Base-by-base conservation (phyloP, 371 early-diverging fungal genomes). In the Mucor saturninus region DNA sequence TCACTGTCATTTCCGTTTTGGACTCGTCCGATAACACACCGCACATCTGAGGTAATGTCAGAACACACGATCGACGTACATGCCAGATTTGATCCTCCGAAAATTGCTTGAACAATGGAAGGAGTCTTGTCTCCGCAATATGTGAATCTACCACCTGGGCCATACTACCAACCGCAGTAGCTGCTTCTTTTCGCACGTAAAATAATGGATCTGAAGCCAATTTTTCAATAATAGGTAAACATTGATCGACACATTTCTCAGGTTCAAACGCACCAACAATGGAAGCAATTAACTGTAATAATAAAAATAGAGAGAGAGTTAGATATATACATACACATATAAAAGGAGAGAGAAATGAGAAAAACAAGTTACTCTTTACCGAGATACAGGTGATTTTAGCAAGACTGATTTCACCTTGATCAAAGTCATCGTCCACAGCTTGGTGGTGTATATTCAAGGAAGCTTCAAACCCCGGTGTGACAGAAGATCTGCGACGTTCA, bases 1-100 rank as follows among this genome's bases (percentile, higher is more conserved):
- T 80, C 6, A 80, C 76, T 5, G 79, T 79, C 50, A 71, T 62
- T 32, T 63, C 67, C 0, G 71, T 61, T 52, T 74, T 80, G 42
- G 72, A 56, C 30, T 81, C 82, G 4, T 72, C 71, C 0, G 83
- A 79, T 29, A 87, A 57, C 1, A 81, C 80, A 10, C 69, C 69
- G 39, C 84, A 78, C 9, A 87, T 53, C 7, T 78, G 59, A 4
- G 85, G 83, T 3, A 87, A 65, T 2, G 83, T 71, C 4, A 81
- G 64, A 14, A 84, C 80, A 59, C 85, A 84, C 15, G 87, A 83
- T 21, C 81, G 73, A 46, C 87, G 78, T 15, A 85, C 83, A 62
- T 87, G 87, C 87, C 87, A 87, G 31, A 83, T 84, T 35, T 80
- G 81, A 55, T 87, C 85, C 43, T 80, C 73, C 10, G 81, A 72